Evolutionary conservation across 2,329 filamentous ascomycete species (phyloP).

Genomic region (Zasmidium cellare): DNA sequence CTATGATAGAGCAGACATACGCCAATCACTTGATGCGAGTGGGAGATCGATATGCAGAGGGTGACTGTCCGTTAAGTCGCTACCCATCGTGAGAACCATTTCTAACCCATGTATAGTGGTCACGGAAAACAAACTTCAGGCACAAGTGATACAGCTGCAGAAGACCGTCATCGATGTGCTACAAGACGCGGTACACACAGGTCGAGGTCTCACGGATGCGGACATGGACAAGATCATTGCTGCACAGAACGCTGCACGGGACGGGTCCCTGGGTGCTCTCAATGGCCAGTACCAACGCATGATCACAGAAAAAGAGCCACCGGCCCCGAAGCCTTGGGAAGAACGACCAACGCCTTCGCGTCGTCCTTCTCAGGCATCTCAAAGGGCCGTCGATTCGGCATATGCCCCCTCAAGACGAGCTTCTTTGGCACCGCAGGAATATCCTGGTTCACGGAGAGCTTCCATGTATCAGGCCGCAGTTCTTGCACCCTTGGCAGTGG

Average conservation of each 20-base stretch:
- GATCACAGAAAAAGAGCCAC: constrained; percentile 7
- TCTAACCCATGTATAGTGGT: constrained; percentile 33
- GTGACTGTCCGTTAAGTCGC: constrained; percentile 41
- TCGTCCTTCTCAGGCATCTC: not conserved
- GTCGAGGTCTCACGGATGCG: constrained; percentile 39
- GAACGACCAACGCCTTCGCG: not conserved
- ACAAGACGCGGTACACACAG: constrained; percentile 44
- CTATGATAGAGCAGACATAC: constrained; percentile 23
- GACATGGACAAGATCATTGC: constrained; percentile 42
- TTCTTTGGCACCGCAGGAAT: not conserved
- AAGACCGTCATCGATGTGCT: constrained; percentile 46
- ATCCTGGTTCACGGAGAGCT: not conserved
- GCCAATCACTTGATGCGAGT: constrained; percentile 26
- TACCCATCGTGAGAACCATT: not conserved
- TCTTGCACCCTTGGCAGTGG: not conserved
- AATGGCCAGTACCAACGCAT: constrained; percentile 27
- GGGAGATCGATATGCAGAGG: constrained; percentile 39
- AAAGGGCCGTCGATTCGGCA: not conserved
- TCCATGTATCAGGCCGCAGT: not conserved
- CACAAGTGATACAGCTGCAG: constrained; percentile 44
- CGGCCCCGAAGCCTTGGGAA: constrained; percentile 3
- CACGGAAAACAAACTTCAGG: constrained; percentile 44
- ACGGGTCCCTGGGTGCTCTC: constrained; percentile 41
- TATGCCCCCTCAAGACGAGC: not conserved
- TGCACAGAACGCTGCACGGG: constrained; percentile 43